Percentiles rank a stretch among this genome's conserved stretches.
Conservation (phyloP, 208 protist genomes). For the Phytomonas sp. region DNA sequence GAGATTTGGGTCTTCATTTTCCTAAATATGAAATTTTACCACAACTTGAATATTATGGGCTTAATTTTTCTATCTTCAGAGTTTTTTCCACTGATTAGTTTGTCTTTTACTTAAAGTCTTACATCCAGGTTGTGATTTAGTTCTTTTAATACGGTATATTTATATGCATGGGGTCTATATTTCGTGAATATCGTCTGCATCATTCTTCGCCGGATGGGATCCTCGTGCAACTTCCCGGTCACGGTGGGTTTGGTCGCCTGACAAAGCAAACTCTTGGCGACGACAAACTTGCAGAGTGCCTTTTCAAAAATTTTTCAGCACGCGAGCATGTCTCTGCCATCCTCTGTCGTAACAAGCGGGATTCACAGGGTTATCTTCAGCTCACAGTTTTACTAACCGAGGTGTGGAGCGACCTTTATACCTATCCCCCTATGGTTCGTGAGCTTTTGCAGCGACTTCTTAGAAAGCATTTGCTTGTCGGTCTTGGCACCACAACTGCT, state of each 20-base stretch:
- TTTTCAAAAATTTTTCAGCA: slow-evolving; percentile 51
- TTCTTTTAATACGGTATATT: slow-evolving; percentile 4
- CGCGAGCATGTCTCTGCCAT: slow-evolving; percentile 45
- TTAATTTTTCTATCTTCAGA: background rate
- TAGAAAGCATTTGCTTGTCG: slow-evolving; percentile 73
- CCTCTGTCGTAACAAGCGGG: slow-evolving; percentile 33
- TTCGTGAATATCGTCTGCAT: slow-evolving; percentile 73
- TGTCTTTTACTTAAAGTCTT: background rate
- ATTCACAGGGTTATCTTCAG: slow-evolving; percentile 69
- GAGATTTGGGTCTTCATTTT: background rate
- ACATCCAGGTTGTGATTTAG: background rate
- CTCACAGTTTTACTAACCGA: slow-evolving; percentile 49
- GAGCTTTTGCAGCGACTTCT: slow-evolving; percentile 46
- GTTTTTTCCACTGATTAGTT: background rate
- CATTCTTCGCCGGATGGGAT: slow-evolving; percentile 60
- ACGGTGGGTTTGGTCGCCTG: slow-evolving; percentile 71
- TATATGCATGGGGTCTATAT: slow-evolving; percentile 13
- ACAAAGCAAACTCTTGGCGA: slow-evolving; percentile 59
- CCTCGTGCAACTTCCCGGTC: slow-evolving; percentile 59
- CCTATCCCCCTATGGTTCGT: slow-evolving; percentile 41
- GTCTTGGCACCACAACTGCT: slow-evolving; percentile 63
- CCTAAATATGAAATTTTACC: background rate
- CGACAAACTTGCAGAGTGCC: slow-evolving; percentile 52
- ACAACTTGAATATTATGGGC: background rate
- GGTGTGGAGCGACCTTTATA: slow-evolving; percentile 43